Conservation (phyloP, 257 asterid genomes). For the Jacaranda mimosifolia region DNA sequence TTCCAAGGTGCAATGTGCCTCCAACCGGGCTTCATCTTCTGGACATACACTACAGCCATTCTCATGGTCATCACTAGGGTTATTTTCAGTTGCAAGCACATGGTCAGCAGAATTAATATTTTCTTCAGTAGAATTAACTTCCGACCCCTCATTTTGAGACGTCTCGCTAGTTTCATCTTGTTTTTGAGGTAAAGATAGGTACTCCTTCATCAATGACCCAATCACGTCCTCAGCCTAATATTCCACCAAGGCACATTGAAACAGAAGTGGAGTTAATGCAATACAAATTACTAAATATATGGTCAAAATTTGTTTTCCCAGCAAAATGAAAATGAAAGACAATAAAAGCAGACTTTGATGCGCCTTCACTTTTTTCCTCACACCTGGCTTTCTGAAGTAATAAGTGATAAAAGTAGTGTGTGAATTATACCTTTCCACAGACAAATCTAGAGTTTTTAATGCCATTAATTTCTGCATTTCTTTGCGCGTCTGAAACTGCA, state of each 20-base stretch:
- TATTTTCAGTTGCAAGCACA: slow-evolving; percentile 43
- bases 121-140: slow-evolving; percentile 44
- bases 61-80: slow-evolving; percentile 48
- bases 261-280: slow-evolving; percentile 28
- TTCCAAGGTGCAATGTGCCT: slow-evolving; percentile 44
- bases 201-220: slow-evolving; percentile 88
- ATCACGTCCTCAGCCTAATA: slow-evolving; percentile 91
- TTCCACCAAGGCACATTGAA: slow-evolving; percentile 31
- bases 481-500: slow-evolving; percentile 91
- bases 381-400: slow-evolving; percentile 1
- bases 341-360: not conserved
- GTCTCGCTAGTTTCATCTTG: slow-evolving; percentile 48
- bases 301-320: not conserved
- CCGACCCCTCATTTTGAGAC: slow-evolving; percentile 44
- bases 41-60: slow-evolving; percentile 37
- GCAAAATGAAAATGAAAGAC: not conserved
- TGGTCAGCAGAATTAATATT: slow-evolving; percentile 38
- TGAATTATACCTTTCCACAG: slow-evolving; percentile 80
- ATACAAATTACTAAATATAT: slow-evolving; percentile 19
- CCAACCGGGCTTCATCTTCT: slow-evolving; percentile 43
- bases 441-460: slow-evolving; percentile 89
- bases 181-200: slow-evolving; percentile 58
- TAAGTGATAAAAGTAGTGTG: slow-evolving; percentile 30
- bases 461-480: slow-evolving; percentile 92
- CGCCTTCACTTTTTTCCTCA: not conserved